Base-by-base conservation (phyloP, 1,284 basidiomycete species). In the Rhodotorula sp. region DNA sequence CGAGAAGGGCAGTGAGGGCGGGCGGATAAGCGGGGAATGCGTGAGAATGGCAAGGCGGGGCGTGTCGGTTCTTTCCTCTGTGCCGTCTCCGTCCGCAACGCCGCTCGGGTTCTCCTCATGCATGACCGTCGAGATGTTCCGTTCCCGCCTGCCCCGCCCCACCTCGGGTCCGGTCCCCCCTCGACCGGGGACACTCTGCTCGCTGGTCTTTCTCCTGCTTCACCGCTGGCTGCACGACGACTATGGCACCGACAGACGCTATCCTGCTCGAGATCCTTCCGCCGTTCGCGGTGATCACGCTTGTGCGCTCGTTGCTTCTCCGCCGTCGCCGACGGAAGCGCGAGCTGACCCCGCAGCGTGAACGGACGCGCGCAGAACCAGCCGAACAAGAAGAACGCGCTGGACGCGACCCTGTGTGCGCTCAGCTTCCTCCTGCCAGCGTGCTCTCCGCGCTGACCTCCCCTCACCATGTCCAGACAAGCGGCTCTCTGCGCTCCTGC, bases 341-440 rank as follows among this genome's bases (percentile, higher is more conserved):
- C 27, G 36, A 41, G 48, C 13, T 39, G 29, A 39, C 56, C 36
- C 37, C 56, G 37, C 41, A 10, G 1, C 25, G 19, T 15, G 3
- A 13, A 13, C 13, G 27, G 4, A 7, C 36, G 5, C 36, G 29
- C 19, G 32, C 51, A 69, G 62, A 75, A 75, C 59, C 58, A 65
- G 34, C 74, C 74, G 37, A 58, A 61, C 25, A 73, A 75, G 69
- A 70, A 70, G 64, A 75, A 76, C 48, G 74, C 74, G 1, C 64
- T 76, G 34, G 67, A 76, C 48, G 6, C 34, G 3, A 34, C 48
- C 10, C 69, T 72, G 32, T 75, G 66, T 75, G 9, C 46, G 67
- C 34, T 3, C 29, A 19, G 19, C 7, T 21, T 13, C 7, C 12
- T 6, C 0, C 2, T 19, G 22, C 1, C 27, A n/a, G 37, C 13